These are phyloP conservation scores for Raphidocelis subcapitata DNA, from an alignment of 139 green algal species.

Conservation along the genomic window DNA sequence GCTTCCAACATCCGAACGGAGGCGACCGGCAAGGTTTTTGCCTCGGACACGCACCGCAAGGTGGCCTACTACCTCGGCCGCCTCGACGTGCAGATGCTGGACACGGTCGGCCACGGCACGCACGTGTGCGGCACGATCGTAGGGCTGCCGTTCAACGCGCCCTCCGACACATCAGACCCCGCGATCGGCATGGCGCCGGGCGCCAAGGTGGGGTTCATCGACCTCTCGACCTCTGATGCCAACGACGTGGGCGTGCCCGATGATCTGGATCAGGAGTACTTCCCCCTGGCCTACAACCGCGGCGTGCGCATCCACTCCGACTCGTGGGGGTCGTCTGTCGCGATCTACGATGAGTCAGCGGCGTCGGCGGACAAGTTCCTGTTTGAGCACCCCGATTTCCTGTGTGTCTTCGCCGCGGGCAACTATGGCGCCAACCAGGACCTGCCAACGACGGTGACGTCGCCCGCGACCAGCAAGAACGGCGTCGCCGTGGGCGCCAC, in stretches of 20 bases:
- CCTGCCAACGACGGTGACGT: conserved; percentile 63
- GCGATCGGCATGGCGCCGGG: conserved; percentile 75
- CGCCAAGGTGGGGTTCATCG: conserved; percentile 83
- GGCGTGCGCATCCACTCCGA: conserved; percentile 69
- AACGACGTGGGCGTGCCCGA: conserved; percentile 19
- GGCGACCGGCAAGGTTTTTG: conserved; percentile 33
- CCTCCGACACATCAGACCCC: not conserved
- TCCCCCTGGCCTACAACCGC: conserved; percentile 52
- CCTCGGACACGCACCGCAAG: conserved; percentile 74
- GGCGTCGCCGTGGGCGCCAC: conserved; percentile 77
- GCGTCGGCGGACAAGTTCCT: too few species aligned
- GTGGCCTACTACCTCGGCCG: conserved; percentile 50
- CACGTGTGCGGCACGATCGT: conserved; percentile 79
- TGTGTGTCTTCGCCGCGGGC: conserved; percentile 61
- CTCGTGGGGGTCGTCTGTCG: too few species aligned
- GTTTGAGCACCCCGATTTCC: conserved; percentile 43
- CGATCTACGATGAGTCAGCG: too few species aligned
- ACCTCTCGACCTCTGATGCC: conserved; percentile 27
- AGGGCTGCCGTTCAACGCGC: conserved; percentile 18
- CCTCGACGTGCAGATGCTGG: conserved; percentile 25
- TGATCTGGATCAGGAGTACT: conserved; percentile 76
- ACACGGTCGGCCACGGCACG: conserved; percentile 87
- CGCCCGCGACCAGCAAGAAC: conserved; percentile 85
- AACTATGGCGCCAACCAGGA: conserved; percentile 58
- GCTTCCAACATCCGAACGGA: not conserved